These are phyloP conservation scores for Trypanosoma theileri DNA, from an alignment of 208 protist genomes.

Conservation along the genomic window DNA sequence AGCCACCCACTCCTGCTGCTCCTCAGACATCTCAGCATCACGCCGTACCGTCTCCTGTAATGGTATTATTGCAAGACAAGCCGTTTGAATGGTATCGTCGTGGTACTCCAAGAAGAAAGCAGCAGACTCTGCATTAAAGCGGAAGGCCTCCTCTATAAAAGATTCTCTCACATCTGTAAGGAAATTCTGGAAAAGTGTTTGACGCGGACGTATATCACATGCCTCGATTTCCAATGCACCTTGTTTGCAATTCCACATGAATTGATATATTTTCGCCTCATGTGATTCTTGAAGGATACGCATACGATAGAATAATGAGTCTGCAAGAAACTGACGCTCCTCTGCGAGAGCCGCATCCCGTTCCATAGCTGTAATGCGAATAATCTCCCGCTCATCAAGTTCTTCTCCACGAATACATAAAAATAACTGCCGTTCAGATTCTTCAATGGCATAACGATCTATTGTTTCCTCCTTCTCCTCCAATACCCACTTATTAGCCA, in stretches of 20 bases:
- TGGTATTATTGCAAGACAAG: neutral
- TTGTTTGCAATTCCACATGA: constrained; percentile 3
- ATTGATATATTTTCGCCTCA: constrained; percentile 2
- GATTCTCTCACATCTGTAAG: neutral
- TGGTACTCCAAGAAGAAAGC: neutral
- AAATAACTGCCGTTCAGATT: constrained; percentile 14
- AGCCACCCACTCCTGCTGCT: constrained; percentile 23
- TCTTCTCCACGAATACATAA: constrained; percentile 10
- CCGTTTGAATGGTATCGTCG: neutral
- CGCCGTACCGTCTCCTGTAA: constrained; percentile 19
- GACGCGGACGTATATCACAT: neutral
- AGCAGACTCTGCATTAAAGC: neutral
- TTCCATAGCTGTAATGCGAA: constrained; percentile 22
- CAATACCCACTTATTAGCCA: constrained; percentile 16
- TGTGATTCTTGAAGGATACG: neutral
- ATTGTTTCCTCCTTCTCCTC: constrained; percentile 13
- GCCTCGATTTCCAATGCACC: constrained; percentile 18
- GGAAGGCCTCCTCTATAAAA: neutral
- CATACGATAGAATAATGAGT: neutral
- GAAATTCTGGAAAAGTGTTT: constrained; percentile 1
- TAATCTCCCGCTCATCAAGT: constrained; percentile 26
- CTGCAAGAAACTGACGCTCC: constrained; percentile 7
- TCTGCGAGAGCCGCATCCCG: neutral
- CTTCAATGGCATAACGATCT: constrained; percentile 11
- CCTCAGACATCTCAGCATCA: constrained; percentile 13